Evolutionary conservation across 768 basidiomycete genomes (phyloP), one percentile per base, ranked within the genome.

Genomic region (Tricholoma bakamatsutake): DNA sequence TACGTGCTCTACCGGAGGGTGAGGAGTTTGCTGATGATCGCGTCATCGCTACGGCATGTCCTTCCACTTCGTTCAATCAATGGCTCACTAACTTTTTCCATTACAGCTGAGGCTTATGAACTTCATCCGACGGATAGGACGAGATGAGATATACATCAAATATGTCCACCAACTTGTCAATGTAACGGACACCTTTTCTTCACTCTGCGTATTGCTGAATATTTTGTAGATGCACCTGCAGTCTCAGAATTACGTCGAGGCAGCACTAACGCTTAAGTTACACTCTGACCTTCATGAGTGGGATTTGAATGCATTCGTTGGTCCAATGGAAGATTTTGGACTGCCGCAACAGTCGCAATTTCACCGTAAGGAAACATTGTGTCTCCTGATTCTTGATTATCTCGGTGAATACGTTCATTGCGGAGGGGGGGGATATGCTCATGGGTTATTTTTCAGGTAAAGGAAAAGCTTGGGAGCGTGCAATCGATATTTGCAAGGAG

Each of bases 391-490:
- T 55, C 80, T 98, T n/a, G 93, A 97, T 66, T 93, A 94, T 63
- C 81, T 98, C 18, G 91, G 93, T 91, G 55, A 54, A 15, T 53
- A 31, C 15, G n/a, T 30, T 10, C 10, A 1, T 31, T 48, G 30
- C 10, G 28, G 46, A 48, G n/a, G 31, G 4, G n/a, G 43, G 28
- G 9, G 17, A 15, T 30, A 30, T 6, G 9, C 46, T 48, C 7
- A 48, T 31, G 6, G 10, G 15, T 48, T 1, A 53, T 39, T 57
- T 52, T 21, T 18, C 57, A 94, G 93, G 92, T 50, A 91, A 94
- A 70, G 96, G 95, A 9, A 94, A 96, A 64, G 95, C 96, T n/a
- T 98, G 93, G 83, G 96, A 98, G 70, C 87, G 82, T 52, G 96
- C 93, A 2, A 85, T 97, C 55, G 89, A 92, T 47, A 88, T 98